phyloP scores from a whole-genome alignment of 495 filamentous ascomycete genomes.

The Astrothelium macrocarpum region DNA sequence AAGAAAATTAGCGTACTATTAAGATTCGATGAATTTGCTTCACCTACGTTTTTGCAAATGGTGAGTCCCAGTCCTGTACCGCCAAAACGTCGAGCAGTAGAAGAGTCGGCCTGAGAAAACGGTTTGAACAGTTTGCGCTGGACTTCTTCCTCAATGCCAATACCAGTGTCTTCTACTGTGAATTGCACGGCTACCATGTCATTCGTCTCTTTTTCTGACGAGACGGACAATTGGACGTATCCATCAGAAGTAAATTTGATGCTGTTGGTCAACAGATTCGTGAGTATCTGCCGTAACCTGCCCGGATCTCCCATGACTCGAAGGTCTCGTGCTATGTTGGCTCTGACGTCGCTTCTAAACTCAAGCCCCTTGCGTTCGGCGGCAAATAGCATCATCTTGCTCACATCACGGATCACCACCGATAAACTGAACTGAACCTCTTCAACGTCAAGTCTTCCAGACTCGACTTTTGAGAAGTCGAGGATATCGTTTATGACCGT shows the following conservation, averaged over 20 bases:
- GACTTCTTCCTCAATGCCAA: constrained; percentile 72
- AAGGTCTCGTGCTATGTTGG: constrained; percentile 22
- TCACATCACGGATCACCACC: constrained; percentile 60
- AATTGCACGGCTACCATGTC: constrained; percentile 43
- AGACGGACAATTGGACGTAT: constrained; percentile 42
- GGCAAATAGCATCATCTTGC: constrained; percentile 48
- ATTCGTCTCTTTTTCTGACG: constrained; percentile 26
- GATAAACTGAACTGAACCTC: constrained; percentile 70
- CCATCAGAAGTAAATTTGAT: constrained; percentile 80
- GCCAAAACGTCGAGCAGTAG: constrained; percentile 63
- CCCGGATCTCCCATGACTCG: constrained; percentile 65
- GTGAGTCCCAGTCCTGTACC: constrained; percentile 75
- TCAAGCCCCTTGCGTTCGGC: constrained; percentile 30
- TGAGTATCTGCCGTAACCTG: constrained; percentile 70
- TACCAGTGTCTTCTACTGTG: constrained; percentile 68
- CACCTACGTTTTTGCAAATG: constrained; percentile 57
- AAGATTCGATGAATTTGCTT: background rate
- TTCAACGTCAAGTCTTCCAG: constrained; percentile 62
- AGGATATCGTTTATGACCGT: constrained; percentile 86
- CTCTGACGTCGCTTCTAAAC: constrained; percentile 24
- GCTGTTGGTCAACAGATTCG: constrained; percentile 78
- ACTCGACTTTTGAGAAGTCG: constrained; percentile 81
- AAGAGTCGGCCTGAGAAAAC: constrained; percentile 77
- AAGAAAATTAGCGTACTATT: background rate
- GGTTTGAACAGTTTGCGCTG: constrained; percentile 68